A percentile compares a stretch with the other conserved stretches of the same genome.
Conservation (phyloP, 164 flowering plant genomes). For the Macadamia integrifolia region DNA sequence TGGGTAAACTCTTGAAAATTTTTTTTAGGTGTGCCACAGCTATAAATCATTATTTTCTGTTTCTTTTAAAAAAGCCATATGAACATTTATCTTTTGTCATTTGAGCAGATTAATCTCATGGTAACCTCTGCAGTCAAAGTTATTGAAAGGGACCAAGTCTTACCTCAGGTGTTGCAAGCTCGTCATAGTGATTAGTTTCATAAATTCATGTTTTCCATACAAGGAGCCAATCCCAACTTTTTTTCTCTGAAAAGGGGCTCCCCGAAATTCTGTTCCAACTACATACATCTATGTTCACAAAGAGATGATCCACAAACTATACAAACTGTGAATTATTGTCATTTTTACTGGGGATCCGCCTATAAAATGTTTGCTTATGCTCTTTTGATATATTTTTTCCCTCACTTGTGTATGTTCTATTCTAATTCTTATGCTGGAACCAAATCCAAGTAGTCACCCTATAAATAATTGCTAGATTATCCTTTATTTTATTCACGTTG, state of each 20-base stretch:
- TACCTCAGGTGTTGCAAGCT: constrained; percentile 28
- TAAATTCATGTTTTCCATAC: constrained; percentile 18
- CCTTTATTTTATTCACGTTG: too few species aligned
- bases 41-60: too few species aligned
- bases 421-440: too few species aligned
- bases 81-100: background rate
- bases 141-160: constrained; percentile 24
- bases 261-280: constrained; percentile 3
- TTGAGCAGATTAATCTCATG: constrained; percentile 29
- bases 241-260: constrained; percentile 5
- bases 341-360: too few species aligned
- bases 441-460: too few species aligned
- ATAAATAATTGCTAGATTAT: too few species aligned
- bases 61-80: too few species aligned
- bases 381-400: too few species aligned
- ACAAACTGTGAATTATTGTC: background rate
- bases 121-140: constrained; percentile 20
- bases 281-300: background rate
- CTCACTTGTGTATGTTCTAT: too few species aligned
- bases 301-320: constrained; percentile 11
- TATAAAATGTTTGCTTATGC: too few species aligned
- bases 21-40: too few species aligned
- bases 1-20: too few species aligned
- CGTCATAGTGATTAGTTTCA: constrained; percentile 18
- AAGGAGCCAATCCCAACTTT: constrained; percentile 11